Evolutionary conservation across 176 grass and related monocot genomes (phyloP).

Genomic region (Carex scoparia): DNA sequence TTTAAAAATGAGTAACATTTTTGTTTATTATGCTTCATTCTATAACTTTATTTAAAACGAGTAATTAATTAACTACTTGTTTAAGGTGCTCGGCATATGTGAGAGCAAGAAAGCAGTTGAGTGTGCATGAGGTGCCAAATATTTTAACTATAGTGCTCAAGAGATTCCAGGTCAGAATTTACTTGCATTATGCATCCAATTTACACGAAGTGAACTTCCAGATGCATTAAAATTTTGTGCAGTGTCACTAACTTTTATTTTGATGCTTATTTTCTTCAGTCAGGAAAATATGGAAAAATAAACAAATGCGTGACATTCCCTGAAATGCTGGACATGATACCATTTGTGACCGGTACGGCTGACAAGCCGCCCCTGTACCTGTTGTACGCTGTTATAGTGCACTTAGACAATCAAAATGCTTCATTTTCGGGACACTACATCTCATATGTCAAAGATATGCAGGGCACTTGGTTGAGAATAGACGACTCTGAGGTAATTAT

Average conservation of each 20-base stretch:
- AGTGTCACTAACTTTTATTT: slow-evolving; percentile 12
- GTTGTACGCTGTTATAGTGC: slow-evolving; percentile 91
- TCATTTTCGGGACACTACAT: slow-evolving; percentile 97
- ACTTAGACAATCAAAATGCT: slow-evolving; percentile 89
- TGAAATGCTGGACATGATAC: slow-evolving; percentile 99
- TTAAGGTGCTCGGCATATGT: slow-evolving; percentile 86
- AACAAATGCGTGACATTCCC: slow-evolving; percentile 99
- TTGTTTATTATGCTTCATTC: background rate
- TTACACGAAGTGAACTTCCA: background rate
- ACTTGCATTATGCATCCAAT: slow-evolving; percentile 12
- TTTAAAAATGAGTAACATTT: background rate
- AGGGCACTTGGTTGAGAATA: slow-evolving; percentile 96
- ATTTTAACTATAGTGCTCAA: slow-evolving; percentile 98
- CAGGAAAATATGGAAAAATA: slow-evolving; percentile 98
- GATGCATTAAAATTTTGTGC: background rate
- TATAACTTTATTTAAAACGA: background rate
- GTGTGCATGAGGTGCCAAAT: slow-evolving; percentile 95
- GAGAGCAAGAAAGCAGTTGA: slow-evolving; percentile 90
- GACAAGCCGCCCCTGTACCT: slow-evolving; percentile 94
- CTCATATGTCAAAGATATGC: slow-evolving; percentile 93
- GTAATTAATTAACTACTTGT: slow-evolving; percentile 21
- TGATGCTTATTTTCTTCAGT: slow-evolving; percentile 33
- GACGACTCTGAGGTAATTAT: slow-evolving; percentile 86
- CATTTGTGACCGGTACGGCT: slow-evolving; percentile 78
- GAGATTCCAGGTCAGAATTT: slow-evolving; percentile 81